These are phyloP conservation scores for Irpex rosettiformis DNA, from an alignment of 1,284 basidiomycete species.

Conservation along the genomic window DNA sequence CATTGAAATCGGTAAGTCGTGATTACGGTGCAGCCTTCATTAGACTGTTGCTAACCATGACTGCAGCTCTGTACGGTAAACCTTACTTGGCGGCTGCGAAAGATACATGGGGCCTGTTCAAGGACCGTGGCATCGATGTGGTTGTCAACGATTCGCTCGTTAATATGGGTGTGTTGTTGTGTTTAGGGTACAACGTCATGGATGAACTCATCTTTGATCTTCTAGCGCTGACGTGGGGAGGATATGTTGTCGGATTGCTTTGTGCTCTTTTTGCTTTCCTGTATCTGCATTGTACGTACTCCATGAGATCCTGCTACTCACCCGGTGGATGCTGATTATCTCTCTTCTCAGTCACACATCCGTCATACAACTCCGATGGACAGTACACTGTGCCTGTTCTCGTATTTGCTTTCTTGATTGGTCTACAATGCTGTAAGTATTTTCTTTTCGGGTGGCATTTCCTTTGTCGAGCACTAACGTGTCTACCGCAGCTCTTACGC, in stretches of 20 bases:
- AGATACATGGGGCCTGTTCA: slow-evolving; percentile 87
- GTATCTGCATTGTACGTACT: slow-evolving; percentile 66
- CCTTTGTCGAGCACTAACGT: background rate
- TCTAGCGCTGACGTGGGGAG: slow-evolving; percentile 68
- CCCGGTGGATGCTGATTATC: slow-evolving; percentile 13
- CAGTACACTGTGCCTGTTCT: slow-evolving; percentile 78
- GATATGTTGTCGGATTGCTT: slow-evolving; percentile 75
- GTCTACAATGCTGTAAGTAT: slow-evolving; percentile 63
- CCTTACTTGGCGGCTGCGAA: slow-evolving; percentile 84
- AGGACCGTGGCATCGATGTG: slow-evolving; percentile 83
- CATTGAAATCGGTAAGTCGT: slow-evolving; percentile 67
- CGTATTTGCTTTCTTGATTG: slow-evolving; percentile 80
- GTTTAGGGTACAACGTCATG: slow-evolving; percentile 2
- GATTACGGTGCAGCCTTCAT: background rate
- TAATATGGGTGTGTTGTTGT: slow-evolving; percentile 57
- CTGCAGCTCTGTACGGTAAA: slow-evolving; percentile 82
- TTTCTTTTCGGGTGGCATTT: background rate
- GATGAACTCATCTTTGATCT: background rate
- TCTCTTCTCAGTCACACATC: slow-evolving; percentile 53
- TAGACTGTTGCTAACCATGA: background rate
- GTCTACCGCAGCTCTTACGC: slow-evolving; percentile 48
- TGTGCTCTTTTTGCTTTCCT: slow-evolving; percentile 80
- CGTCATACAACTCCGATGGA: slow-evolving; percentile 68
- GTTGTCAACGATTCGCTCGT: slow-evolving; percentile 86
- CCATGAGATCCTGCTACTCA: background rate